Base-by-base conservation (phyloP, 2,329 filamentous ascomycete genomes). In the Sordariomycetes sp. region DNA sequence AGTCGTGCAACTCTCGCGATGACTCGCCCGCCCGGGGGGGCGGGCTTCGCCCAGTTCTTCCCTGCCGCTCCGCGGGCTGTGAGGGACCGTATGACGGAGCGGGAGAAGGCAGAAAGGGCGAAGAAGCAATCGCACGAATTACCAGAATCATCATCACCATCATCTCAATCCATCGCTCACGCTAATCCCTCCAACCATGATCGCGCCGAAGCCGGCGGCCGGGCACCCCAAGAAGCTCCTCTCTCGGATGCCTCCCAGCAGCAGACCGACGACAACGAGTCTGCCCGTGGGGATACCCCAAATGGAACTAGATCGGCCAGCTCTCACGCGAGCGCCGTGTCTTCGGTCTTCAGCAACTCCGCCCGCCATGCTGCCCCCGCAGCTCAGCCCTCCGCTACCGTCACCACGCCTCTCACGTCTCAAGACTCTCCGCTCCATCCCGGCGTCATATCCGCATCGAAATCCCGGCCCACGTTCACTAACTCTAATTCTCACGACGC, bases 41-140 rank as follows among this genome's bases (percentile, higher is more conserved):
- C 87, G 77, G 86, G 86, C 76, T 92, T 91, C 80, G 88, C 87
- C 75, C 85, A 91, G 76, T 94, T 90, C 80, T 92, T 91, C 74
- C 88, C 88, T 65, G 84, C 87, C 70, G 89, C 88, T 69, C 88
- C 89, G 65, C 82, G 83, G 66, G 84, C 83, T 60, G 77, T 79
- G 59, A 77, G 77, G 71, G 78, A 82, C 69, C 78, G 77, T 66
- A 78, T 80, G 63, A 79, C 78, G 69, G 81, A 85, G 70, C 77
- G 82, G 69, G 81, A 83, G 76, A 83, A 75, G 71, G 72, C 72
- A 60, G 81, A 83, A 76, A 83, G 75, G 71, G 72, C 72, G 60
- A 75, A 74, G 64, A 73, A 72, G 57, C 71, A 73, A 66, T 70
- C 68, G 11, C 61, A 64, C 22, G 60, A 52, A 40, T 24, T 51